Evolutionary conservation across 768 basidiomycete species (phyloP).

Genomic region (Thelephora ganbajun): DNA sequence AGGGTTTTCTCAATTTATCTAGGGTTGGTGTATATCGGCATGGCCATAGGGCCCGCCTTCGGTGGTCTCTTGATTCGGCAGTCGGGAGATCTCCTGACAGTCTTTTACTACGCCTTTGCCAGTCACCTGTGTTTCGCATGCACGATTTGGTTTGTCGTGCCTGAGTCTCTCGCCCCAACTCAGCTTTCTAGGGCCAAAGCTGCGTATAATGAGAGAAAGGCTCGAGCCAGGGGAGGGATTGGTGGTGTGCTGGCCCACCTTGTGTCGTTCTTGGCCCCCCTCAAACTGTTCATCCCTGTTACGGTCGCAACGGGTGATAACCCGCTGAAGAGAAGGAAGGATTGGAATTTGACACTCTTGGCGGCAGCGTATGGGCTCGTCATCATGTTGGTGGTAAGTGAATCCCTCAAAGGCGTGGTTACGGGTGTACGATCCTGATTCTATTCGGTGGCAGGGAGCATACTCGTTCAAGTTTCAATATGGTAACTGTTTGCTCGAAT

Average conservation of each 20-base stretch:
- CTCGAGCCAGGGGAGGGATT: constrained; percentile 9
- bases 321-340: constrained; percentile 26
- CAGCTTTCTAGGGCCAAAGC: constrained; percentile 28
- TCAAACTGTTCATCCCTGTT: constrained; percentile 54
- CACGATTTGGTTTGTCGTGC: constrained; percentile 46
- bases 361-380: constrained; percentile 36
- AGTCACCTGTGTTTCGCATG: constrained; percentile 36
- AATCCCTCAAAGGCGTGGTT: neutral
- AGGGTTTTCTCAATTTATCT: constrained; percentile 47
- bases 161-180: constrained; percentile 56
- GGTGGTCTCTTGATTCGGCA: constrained; percentile 49
- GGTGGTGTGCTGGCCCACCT: constrained; percentile 16
- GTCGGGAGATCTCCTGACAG: constrained; percentile 40
- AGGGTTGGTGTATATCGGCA: constrained; percentile 62
- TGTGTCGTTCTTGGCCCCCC: constrained; percentile 57
- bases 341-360: constrained; percentile 55
- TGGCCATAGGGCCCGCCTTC: constrained; percentile 63
- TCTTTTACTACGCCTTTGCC: constrained; percentile 54
- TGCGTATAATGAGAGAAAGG: constrained; percentile 21
- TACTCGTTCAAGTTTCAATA: constrained; percentile 51
- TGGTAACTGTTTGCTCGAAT: constrained; percentile 8
- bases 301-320: constrained; percentile 17
- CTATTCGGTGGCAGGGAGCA: constrained; percentile 41
- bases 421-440: neutral
- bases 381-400: constrained; percentile 31